A percentile compares a stretch with the other conserved stretches of the same genome.
These are phyloP conservation scores for Cryoendolithus antarcticus DNA, from an alignment of 2,329 filamentous ascomycete genomes.

Conservation along the genomic window DNA sequence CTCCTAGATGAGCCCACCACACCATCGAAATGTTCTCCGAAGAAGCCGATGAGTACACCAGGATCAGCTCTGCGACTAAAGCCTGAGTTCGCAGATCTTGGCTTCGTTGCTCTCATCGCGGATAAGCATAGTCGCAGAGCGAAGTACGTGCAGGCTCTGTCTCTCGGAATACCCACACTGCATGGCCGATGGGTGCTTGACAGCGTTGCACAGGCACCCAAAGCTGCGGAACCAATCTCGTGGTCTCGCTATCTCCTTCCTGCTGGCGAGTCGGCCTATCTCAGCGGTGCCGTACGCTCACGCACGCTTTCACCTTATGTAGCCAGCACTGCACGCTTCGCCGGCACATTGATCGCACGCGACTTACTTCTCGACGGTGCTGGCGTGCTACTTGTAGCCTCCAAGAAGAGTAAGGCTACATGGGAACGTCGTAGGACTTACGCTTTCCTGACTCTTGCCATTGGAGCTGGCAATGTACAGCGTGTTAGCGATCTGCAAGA, in stretches of 20 bases:
- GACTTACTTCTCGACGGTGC: constrained; percentile 32
- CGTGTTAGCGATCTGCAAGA: constrained; percentile 54
- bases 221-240: constrained; percentile 3
- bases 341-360: constrained; percentile 41
- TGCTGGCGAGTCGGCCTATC: constrained; percentile 64
- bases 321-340: constrained; percentile 45
- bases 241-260: constrained; percentile 78
- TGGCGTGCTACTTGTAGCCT: constrained; percentile 61
- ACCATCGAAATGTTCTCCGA: constrained; percentile 13
- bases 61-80: constrained; percentile 33
- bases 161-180: constrained; percentile 76
- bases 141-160: constrained; percentile 91
- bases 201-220: constrained; percentile 40
- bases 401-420: constrained; percentile 40
- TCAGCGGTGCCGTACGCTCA: constrained; percentile 67
- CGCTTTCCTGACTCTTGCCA: constrained; percentile 64
- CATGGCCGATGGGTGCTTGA: constrained; percentile 68
- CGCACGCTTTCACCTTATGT: constrained; percentile 52
- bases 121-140: constrained; percentile 74
- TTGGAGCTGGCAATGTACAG: constrained; percentile 58
- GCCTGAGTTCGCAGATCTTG: constrained; percentile 39
- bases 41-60: constrained; percentile 7
- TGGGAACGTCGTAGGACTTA: constrained; percentile 56
- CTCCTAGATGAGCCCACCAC: constrained; percentile 18
- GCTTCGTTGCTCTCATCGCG: constrained; percentile 77